Evolutionary conservation across 1,284 basidiomycete genomes (phyloP), one percentile per base, ranked within the genome.

Genomic region (Microbotryum intermedium): DNA sequence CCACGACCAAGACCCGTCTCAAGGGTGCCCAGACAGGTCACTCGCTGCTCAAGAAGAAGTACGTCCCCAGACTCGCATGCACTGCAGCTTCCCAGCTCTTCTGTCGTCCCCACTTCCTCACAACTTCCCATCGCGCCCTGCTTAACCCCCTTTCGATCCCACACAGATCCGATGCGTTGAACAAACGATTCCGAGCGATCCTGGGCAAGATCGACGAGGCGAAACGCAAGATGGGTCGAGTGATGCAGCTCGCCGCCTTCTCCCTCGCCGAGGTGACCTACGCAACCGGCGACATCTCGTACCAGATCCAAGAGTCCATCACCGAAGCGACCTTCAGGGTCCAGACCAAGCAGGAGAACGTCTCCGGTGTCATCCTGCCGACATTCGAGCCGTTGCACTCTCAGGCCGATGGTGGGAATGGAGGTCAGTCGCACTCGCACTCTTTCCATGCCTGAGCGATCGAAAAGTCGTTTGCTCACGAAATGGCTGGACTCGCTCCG

Each of bases 21-120:
- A 98, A 97, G 76, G 87, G 94, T 29, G 95, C 95, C 8, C 92
- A 97, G 77, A 97, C 92, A 0, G 94, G 94, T 10, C 94, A 98
- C 77, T 97, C 91, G 0, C 79, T 98, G 20, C 82, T 98, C 46
- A 94, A 94, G 50, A 95, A 95, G 83, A 97, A 97, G 78, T 39
- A 39, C 34, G 3, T 39, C 6, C 11, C 13, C 34, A 10, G 34
- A 39, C 34, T 39, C 34, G 34, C 34, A 39, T 11, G 13, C 34
- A 1, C 4, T 39, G 20, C 21, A 23, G 6, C n/a, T n/a, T 28
- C 1, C n/a, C 30, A 11, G 13, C n/a, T 5, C 39, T 3, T 13
- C n/a, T 44, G 21, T 25, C 21, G 11, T 11, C 44, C 23, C 23
- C 53, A 20, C n/a, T 42, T 8, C 29, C 50, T n/a, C 50, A n/a